A percentile compares a stretch with the other conserved stretches of the same genome.
phyloP scores from a whole-genome alignment of 208 protist genomes.

The Trypanosoma vivax region DNA sequence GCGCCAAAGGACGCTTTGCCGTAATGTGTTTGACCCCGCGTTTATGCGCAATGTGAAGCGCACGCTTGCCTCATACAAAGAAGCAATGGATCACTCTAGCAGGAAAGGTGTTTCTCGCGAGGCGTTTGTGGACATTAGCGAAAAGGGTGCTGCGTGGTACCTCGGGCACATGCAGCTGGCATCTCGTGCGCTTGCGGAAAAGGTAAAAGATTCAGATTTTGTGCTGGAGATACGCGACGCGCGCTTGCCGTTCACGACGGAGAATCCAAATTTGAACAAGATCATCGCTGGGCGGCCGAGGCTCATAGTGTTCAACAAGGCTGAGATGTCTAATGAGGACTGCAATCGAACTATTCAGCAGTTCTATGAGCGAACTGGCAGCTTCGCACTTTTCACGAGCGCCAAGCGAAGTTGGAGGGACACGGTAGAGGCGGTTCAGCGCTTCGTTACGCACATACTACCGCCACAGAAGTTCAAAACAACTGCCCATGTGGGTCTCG shows the following conservation, averaged over 20 bases:
- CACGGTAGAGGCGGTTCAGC: slow-evolving; percentile 71
- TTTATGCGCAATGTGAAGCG: slow-evolving; percentile 89
- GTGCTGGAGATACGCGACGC: slow-evolving; percentile 92
- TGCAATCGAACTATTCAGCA: slow-evolving; percentile 68
- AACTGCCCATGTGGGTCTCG: slow-evolving; percentile 73
- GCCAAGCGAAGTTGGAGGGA: slow-evolving; percentile 68
- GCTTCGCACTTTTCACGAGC: slow-evolving; percentile 79
- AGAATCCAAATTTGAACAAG: slow-evolving; percentile 73
- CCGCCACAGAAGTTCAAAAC: slow-evolving; percentile 56
- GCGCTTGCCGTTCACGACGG: slow-evolving; percentile 81
- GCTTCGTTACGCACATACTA: slow-evolving; percentile 72
- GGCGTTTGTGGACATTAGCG: slow-evolving; percentile 84
- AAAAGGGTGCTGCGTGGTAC: slow-evolving; percentile 84
- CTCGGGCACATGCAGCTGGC: slow-evolving; percentile 83
- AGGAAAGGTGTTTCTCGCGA: slow-evolving; percentile 66
- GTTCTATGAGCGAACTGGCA: slow-evolving; percentile 69
- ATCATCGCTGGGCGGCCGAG: slow-evolving; percentile 49
- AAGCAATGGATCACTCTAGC: slow-evolving; percentile 55
- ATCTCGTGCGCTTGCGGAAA: slow-evolving; percentile 42
- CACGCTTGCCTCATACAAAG: slow-evolving; percentile 59
- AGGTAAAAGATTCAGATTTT: slow-evolving; percentile 83
- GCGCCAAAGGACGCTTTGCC: slow-evolving; percentile 17
- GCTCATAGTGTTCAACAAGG: slow-evolving; percentile 91
- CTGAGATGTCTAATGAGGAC: slow-evolving; percentile 85
- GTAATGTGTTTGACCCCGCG: slow-evolving; percentile 79